Evolutionary conservation across 2,329 filamentous ascomycete genomes (phyloP).

Genomic region (Penicillium crustosum): DNA sequence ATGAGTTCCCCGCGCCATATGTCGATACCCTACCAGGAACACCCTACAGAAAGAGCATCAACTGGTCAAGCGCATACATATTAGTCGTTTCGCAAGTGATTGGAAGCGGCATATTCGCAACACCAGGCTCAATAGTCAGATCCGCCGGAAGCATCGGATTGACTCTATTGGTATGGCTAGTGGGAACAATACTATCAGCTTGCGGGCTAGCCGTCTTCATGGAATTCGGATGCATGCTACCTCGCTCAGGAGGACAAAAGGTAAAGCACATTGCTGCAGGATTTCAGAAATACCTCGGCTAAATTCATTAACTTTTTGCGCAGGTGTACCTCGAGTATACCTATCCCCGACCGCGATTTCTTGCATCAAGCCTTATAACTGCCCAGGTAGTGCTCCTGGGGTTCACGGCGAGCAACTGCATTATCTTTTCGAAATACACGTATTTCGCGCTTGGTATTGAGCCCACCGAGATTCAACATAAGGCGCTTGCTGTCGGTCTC

Average conservation of each 20-base stretch:
- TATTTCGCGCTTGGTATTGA: slow-evolving; percentile 59
- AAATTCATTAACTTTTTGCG: slow-evolving; percentile 21
- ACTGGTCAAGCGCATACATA: slow-evolving; percentile 64
- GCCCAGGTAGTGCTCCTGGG: slow-evolving; percentile 64
- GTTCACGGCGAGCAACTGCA: slow-evolving; percentile 69
- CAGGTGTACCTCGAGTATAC: slow-evolving; percentile 70
- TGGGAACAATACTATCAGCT: slow-evolving; percentile 61
- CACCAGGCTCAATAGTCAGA: slow-evolving; percentile 65
- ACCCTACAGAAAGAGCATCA: slow-evolving; percentile 58
- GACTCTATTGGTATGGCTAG: slow-evolving; percentile 61
- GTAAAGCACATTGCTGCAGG: slow-evolving; percentile 52
- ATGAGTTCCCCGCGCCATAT: slow-evolving; percentile 21
- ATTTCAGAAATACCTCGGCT: slow-evolving; percentile 41
- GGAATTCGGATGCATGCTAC: slow-evolving; percentile 70
- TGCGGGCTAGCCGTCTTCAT: slow-evolving; percentile 62
- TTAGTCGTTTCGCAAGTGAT: slow-evolving; percentile 68
- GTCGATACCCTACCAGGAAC: slow-evolving; percentile 51
- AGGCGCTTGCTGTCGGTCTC: slow-evolving; percentile 57
- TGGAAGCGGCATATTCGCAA: slow-evolving; percentile 71
- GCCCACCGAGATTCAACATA: slow-evolving; percentile 53
- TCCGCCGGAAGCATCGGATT: slow-evolving; percentile 67
- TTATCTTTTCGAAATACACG: slow-evolving; percentile 66
- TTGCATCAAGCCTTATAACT: slow-evolving; percentile 64
- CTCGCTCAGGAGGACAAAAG: slow-evolving; percentile 66
- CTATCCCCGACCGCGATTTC: slow-evolving; percentile 61